Percentiles rank a stretch among this genome's conserved stretches.
These are phyloP conservation scores for Helotiales sp. DNA, from an alignment of 2,329 filamentous ascomycete genomes.

Conservation along the genomic window DNA sequence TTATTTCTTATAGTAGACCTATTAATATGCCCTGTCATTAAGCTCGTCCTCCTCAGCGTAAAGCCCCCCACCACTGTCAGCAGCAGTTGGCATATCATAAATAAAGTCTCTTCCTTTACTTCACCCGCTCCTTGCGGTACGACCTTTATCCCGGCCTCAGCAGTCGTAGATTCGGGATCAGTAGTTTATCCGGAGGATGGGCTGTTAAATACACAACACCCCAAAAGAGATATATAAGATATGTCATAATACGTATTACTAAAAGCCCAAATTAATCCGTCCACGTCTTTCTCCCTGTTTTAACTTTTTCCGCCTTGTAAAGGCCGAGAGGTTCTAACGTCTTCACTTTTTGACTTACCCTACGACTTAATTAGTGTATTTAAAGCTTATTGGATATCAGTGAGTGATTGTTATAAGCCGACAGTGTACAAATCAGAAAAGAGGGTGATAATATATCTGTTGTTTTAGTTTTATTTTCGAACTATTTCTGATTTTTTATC, in stretches of 20 bases:
- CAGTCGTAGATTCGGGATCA: neutral
- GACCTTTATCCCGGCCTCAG: neutral
- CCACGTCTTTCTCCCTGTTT: too few species aligned
- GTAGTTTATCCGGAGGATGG: neutral
- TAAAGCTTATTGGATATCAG: too few species aligned
- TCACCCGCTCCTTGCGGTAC: neutral
- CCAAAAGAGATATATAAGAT: neutral
- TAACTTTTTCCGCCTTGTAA: too few species aligned
- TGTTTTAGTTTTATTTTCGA: too few species aligned
- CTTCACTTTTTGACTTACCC: too few species aligned
- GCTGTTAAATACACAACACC: neutral
- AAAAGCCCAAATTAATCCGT: neutral
- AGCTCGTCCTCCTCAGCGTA: neutral
- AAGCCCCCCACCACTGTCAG: neutral
- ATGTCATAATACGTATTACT: neutral
- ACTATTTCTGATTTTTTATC: too few species aligned
- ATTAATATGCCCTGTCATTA: neutral
- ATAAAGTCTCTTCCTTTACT: neutral
- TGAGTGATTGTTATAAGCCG: too few species aligned
- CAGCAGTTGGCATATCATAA: neutral
- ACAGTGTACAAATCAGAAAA: neutral
- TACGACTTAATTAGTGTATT: too few species aligned
- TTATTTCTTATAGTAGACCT: neutral
- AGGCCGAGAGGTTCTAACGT: too few species aligned
- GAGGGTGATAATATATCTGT: too few species aligned